Evolutionary conservation across 2,329 filamentous ascomycete genomes (phyloP), one percentile per base, ranked within the genome.

Genomic region (Dactylellina haptotyla): DNA sequence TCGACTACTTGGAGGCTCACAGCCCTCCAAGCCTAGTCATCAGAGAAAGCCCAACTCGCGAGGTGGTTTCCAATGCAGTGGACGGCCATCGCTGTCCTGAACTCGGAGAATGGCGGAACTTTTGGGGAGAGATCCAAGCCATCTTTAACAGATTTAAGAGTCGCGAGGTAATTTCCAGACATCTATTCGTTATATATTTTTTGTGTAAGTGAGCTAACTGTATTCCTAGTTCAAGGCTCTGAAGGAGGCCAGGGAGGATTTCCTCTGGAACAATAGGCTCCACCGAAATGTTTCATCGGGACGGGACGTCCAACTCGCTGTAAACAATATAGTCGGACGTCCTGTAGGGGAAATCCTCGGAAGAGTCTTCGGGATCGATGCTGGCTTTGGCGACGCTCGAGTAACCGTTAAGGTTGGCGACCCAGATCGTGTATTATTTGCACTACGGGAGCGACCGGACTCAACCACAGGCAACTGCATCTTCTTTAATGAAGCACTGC

Each of bases 1-100:
- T 59, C 4, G 34, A 58, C n/a, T 67, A 67, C 37, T n/a, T 67
- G n/a, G 45, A 59, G 26, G 63, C 43, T 43, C 53, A 59, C 8
- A 39, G 32, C 10, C 54, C 63, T 16, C 63, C 54, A 43, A 41
- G 45, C 9, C 53, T 67, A 8, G 32, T 48, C 6, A 32, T 50
- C 8, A 45, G n/a, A 45, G 32, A 43, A 4, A 12, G 6, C 10
- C 8, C 12, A 10, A 43, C 30, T 23, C 12, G 6, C 8, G 18
- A 41, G 37, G 30, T 9, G 10, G 16, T 8, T 1, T 37, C 20
- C 3, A 57, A 28, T n/a, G 45, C 23, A 12, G 53, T 26, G 1
- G 34, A 67, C 28, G 45, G 23, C 16, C 53, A 30, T 16, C 25
- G 37, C 10, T 67, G 54, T 32, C 63, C 63, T 30, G 5, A 41